Evolutionary conservation across 305 asterid genomes (phyloP).

Genomic region (Rubia tinctorum): DNA sequence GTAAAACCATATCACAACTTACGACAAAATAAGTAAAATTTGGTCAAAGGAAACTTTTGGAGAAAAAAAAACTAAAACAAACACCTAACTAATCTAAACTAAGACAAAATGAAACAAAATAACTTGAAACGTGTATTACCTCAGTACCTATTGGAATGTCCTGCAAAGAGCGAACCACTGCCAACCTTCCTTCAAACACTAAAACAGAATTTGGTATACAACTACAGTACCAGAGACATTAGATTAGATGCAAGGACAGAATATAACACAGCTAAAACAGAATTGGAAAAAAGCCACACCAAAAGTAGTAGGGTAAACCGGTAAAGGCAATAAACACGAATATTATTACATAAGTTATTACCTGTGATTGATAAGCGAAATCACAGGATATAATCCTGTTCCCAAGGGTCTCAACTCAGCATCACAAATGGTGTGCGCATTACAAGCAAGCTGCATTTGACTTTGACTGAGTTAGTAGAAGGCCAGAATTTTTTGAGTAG

Average conservation of each 20-base stretch:
- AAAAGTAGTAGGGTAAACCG: slow-evolving; percentile 31
- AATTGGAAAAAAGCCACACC: slow-evolving; percentile 65
- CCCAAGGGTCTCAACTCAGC: slow-evolving; percentile 88
- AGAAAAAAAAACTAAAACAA: not conserved
- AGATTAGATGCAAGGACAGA: slow-evolving; percentile 35
- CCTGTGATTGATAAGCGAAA: slow-evolving; percentile 96
- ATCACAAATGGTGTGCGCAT: slow-evolving; percentile 95
- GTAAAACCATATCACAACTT: not conserved
- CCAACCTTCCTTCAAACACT: slow-evolving; percentile 74
- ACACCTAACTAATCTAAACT: not conserved
- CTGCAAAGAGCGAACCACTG: slow-evolving; percentile 75
- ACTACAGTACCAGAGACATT: slow-evolving; percentile 44
- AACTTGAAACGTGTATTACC: slow-evolving; percentile 45
- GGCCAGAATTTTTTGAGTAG: not conserved
- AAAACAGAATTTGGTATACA: slow-evolving; percentile 87
- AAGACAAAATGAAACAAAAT: not conserved
- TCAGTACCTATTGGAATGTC: slow-evolving; percentile 77
- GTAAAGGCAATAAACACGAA: slow-evolving; percentile 13
- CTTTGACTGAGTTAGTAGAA: slow-evolving; percentile 9
- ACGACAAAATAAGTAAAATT: not conserved
- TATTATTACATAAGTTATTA: slow-evolving; percentile 24
- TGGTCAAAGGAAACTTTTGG: not conserved
- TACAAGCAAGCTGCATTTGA: slow-evolving; percentile 81
- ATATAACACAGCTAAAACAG: slow-evolving; percentile 48
- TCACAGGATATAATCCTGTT: slow-evolving; percentile 82